Base-by-base conservation (phyloP, 2,329 filamentous ascomycete genomes). In the Clarireedia hainanense region DNA sequence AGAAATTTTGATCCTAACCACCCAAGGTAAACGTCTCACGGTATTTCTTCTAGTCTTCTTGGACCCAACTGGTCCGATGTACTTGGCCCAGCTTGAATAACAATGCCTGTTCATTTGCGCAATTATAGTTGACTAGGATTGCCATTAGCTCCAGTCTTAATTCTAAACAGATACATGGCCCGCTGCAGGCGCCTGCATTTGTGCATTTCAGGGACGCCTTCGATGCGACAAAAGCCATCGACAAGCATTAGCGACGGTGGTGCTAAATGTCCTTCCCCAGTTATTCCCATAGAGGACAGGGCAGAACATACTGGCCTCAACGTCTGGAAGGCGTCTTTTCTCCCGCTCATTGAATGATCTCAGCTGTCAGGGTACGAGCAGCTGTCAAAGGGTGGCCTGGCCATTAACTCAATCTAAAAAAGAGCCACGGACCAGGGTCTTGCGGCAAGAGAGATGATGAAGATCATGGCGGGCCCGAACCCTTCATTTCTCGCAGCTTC, bases 111-210 rank as follows among this genome's bases (percentile, higher is more conserved):
- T 49, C 52, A 49, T 54, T 54, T 54, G 52, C 52, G 52, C 52
- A 54, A 54, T 54, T 42, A 17, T 54, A 42, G 45, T 39, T 46
- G 14, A 42, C 43, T 6, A n/a, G 52, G 52, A 17, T 54, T 34
- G 30, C 30, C 12, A 10, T 37, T 42, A 20, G 39, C 15, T n/a
- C 39, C 15, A 42, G 15, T 20, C 17, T 14, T 42, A n/a, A 17
- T 23, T 43, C 36, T 24, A 55, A 51, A 37, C 47, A 55, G 47
- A 51, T 27, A 50, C 26, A 55, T 55, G 36, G 47, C 7, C 47
- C 52, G 52, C 52, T 55, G 52, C 52, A 55, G 52, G 52, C 47
- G 52, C 52, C 47, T 51, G 52, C 47, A 50, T 55, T 55, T 26
- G 52, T 36, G 50, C 15, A 51, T 43, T 40, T 48, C 36, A 26